These are phyloP conservation scores for Fusarium denticulatum DNA, from an alignment of 2,329 filamentous ascomycete genomes.

Conservation along the genomic window DNA sequence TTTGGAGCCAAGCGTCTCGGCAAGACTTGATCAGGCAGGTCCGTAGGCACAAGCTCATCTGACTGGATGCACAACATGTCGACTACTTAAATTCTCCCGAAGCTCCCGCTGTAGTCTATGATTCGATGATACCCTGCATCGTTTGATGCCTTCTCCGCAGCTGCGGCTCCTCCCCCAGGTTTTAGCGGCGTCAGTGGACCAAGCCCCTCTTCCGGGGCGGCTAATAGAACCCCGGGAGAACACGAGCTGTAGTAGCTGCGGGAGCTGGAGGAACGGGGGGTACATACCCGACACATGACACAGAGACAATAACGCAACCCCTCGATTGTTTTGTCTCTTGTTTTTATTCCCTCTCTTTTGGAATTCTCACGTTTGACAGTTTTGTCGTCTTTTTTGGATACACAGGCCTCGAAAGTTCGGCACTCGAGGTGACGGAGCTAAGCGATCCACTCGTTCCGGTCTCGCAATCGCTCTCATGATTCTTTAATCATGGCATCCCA, in stretches of 20 bases:
- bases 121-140: constrained; percentile 27
- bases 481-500: constrained; percentile 48
- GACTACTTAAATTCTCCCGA: constrained; percentile 19
- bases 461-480: constrained; percentile 41
- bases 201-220: constrained; percentile 32
- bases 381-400: constrained; percentile 9
- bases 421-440: not conserved
- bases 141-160: constrained; percentile 4
- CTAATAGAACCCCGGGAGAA: constrained; percentile 32
- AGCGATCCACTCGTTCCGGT: constrained; percentile 20
- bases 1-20: constrained; percentile 25
- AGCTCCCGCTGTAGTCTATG: constrained; percentile 17
- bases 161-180: constrained; percentile 35
- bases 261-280: constrained; percentile 19
- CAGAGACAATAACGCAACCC: constrained; percentile 28
- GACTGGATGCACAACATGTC: not conserved
- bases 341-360: constrained; percentile 17
- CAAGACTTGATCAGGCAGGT: constrained; percentile 22
- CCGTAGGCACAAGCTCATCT: not conserved
- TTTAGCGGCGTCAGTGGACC: constrained; percentile 17
- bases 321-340: constrained; percentile 23
- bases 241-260: not conserved
- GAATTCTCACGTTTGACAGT: not conserved
- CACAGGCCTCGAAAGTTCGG: constrained; percentile 12
- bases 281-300: constrained; percentile 32